Percentiles rank a stretch among this genome's conserved stretches.
Conservation (phyloP, 2,329 filamentous ascomycete species). For the Coleophoma cylindrospora region DNA sequence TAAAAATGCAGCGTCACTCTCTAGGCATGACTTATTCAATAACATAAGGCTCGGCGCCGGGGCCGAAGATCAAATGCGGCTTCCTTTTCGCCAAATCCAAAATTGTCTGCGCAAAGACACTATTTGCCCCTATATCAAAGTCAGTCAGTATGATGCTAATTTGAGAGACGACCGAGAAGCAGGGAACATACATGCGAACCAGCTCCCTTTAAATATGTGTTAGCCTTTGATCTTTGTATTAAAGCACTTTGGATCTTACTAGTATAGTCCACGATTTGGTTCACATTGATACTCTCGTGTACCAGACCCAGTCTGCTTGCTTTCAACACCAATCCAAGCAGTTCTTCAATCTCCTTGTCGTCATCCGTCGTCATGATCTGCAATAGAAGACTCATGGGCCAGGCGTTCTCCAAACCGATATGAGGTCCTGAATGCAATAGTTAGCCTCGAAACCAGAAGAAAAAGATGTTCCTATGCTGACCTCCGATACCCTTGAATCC, state of each 20-base stretch:
- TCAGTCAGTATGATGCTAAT: not conserved
- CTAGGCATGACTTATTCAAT: constrained; percentile 19
- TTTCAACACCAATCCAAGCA: constrained; percentile 68
- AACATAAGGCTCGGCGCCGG: constrained; percentile 54
- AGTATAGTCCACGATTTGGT: constrained; percentile 65
- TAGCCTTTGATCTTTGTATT: constrained; percentile 7
- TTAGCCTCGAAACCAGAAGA: constrained; percentile 7
- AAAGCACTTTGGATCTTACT: constrained; percentile 39
- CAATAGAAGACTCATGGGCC: constrained; percentile 93
- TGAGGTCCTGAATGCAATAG: constrained; percentile 42
- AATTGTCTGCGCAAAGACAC: constrained; percentile 89
- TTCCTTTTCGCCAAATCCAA: constrained; percentile 85
- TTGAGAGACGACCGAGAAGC: not conserved
- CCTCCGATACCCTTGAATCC: constrained; percentile 88
- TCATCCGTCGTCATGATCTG: constrained; percentile 85
- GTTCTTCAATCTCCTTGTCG: constrained; percentile 74
- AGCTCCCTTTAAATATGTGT: constrained; percentile 49
- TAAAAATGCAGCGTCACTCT: not conserved
- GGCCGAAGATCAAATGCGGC: constrained; percentile 78
- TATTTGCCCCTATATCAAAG: constrained; percentile 67
- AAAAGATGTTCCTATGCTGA: constrained; percentile 23
- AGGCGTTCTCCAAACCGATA: constrained; percentile 84
- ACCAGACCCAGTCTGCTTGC: constrained; percentile 75
- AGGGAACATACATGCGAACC: constrained; percentile 70
- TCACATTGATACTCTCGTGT: constrained; percentile 89